Base-by-base conservation (phyloP, 306 rosid genomes). In the Fagus sylvatica region DNA sequence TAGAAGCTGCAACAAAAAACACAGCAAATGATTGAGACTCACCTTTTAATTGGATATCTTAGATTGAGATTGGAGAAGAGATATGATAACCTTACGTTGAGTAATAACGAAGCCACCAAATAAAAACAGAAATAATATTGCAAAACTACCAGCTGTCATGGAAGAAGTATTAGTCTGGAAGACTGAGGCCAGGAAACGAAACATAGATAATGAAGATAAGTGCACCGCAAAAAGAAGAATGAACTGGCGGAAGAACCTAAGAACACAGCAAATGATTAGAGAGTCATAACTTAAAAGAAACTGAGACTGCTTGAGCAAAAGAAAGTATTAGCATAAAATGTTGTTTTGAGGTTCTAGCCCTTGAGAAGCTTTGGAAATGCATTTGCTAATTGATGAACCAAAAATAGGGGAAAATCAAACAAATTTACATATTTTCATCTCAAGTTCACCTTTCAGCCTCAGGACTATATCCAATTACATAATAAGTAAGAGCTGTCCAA, bases 401-500 rank as follows among this genome's bases (percentile, higher is more conserved):
- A 46, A 46, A 46, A 46, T 10, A 46, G 51, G 51, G 15, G 51
- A 13, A 46, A 46, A 46, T 46, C 4, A 46, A 46, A 46, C 3
- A 46, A 46, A 46, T 46, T 4, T 46, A 46, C 51, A 46, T 46
- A 10, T 46, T 46, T 75, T 55, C 1, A 60, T 43, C 1, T 19
- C 3, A 3, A 6, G 11, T 53, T 81, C 40, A 82, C 87, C 87
- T 78, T 8, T 73, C 55, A 22, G 30, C 53, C 36, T 86, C 85
- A n/a, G 88, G 88, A 39, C 78, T 84, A 68, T 73, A 86, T 46
- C 92, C 88, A 41, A 88, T 88, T 46, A 86, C 90, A 61, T 81
- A 88, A 49, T 88, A 88, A 73, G 92, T 84, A 28, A 88, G 80
- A 61, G 53, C 74, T 9, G 92, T 77, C 92, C 92, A 88, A 7